Evolutionary conservation across 2,329 filamentous ascomycete genomes (phyloP).

Genomic region (Talaromyces rugulosus): DNA sequence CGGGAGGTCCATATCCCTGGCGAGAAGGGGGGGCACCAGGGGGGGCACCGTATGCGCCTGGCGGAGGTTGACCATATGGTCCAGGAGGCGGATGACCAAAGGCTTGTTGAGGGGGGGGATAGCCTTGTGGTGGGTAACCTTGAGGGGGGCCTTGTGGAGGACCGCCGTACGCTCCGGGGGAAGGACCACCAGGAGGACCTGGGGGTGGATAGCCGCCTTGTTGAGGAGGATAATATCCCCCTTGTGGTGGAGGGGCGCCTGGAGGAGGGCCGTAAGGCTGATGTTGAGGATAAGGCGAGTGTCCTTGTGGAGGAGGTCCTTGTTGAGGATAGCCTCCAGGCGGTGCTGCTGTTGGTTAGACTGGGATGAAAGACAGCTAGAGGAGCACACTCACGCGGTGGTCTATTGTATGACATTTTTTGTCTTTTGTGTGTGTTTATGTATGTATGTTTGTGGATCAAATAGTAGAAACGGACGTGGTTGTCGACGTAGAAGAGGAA

Average conservation of each 20-base stretch:
- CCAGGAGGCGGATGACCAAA: conserved; percentile 22
- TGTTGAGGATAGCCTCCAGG: conserved; percentile 13
- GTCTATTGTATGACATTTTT: conserved; percentile 12
- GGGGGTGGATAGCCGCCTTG: conserved; percentile 3
- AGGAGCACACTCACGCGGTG: conserved; percentile 7
- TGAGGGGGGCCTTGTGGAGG: conserved; percentile 6
- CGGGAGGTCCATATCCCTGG: conserved; percentile 32
- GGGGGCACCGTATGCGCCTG: conserved; percentile 21
- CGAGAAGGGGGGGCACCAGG: conserved; percentile 23
- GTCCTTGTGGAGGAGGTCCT: conserved; percentile 11
- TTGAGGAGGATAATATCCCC: conserved; percentile 7
- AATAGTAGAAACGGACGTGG: neutral
- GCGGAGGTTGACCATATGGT: conserved; percentile 17
- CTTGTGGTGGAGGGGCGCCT: conserved; percentile 3
- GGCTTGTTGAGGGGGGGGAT: conserved; percentile 17
- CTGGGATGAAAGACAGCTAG: neutral
- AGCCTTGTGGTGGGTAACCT: conserved; percentile 21
- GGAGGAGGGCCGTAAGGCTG: conserved; percentile 8
- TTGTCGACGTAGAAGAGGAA: neutral
- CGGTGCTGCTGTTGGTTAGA: neutral
- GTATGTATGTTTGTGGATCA: neutral
- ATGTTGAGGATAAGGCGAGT: conserved; percentile 12
- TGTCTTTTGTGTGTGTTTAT: neutral
- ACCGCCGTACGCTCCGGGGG: conserved; percentile 3
- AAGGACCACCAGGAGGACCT: conserved; percentile 3